Evolutionary conservation across 345 rosid species (phyloP).

Genomic region (Eucalyptus shirleyi): DNA sequence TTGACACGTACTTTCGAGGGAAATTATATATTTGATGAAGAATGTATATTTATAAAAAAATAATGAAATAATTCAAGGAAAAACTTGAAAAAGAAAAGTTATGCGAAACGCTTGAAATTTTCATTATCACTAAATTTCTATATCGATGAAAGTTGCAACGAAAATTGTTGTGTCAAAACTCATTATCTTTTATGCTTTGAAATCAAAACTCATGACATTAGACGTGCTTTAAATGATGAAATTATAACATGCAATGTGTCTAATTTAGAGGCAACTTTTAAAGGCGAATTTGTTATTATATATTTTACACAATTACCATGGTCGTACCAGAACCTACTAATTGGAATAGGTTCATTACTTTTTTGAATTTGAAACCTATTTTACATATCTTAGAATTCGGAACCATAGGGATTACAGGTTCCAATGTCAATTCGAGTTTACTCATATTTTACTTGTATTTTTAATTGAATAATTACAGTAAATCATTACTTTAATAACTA

Average conservation of each 20-base stretch:
- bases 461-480: too few species aligned
- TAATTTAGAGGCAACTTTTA: background rate
- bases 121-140: too few species aligned
- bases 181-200: background rate
- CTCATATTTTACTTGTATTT: too few species aligned
- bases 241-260: background rate
- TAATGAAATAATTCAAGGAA: background rate
- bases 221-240: background rate
- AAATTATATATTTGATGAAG: background rate
- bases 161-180: background rate
- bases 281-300: background rate
- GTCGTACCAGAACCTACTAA: rapidly evolving
- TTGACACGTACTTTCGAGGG: background rate
- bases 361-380: too few species aligned
- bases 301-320: too few species aligned
- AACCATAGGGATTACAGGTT: too few species aligned
- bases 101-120: background rate
- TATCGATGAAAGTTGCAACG: too few species aligned
- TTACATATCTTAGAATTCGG: too few species aligned
- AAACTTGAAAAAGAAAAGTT: background rate
- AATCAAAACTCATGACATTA: background rate
- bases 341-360: too few species aligned
- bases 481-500: too few species aligned
- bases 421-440: too few species aligned
- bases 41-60: background rate